A percentile compares a stretch with the other conserved stretches of the same genome.
Evolutionary conservation across 1,284 basidiomycete genomes (phyloP).

Genomic region (Fomitopsis palustris): DNA sequence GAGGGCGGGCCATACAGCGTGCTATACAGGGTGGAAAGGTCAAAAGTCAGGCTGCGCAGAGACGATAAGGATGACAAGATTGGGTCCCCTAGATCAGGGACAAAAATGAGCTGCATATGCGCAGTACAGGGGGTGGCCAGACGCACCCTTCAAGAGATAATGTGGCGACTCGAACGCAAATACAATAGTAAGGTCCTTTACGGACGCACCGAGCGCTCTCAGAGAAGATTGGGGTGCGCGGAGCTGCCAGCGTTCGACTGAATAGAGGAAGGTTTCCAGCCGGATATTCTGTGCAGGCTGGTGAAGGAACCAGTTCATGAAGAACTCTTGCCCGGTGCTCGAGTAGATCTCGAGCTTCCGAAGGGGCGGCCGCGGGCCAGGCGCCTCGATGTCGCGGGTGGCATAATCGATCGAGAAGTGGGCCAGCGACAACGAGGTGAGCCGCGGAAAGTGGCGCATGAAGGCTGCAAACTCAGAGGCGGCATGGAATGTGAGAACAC

Average conservation of each 20-base stretch:
- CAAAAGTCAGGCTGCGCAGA: neutral
- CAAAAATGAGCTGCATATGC: neutral
- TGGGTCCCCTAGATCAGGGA: neutral
- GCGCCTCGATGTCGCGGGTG: neutral
- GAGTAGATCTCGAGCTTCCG: neutral
- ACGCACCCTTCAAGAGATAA: neutral
- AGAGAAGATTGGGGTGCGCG: neutral
- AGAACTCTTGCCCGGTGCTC: neutral
- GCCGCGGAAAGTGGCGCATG: neutral
- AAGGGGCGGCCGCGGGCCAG: neutral
- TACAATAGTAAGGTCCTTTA: neutral
- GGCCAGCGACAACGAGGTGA: neutral
- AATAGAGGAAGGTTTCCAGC: neutral
- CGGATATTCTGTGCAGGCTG: neutral
- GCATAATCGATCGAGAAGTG: neutral
- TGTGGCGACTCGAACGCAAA: slow-evolving; percentile 1
- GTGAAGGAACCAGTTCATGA: slow-evolving; percentile 1
- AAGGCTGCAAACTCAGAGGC: neutral
- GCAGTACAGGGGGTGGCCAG: neutral
- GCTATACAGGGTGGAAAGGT: neutral
- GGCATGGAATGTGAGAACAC: neutral
- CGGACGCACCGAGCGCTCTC: neutral
- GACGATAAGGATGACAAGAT: neutral
- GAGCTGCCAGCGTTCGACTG: neutral
- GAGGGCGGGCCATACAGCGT: slow-evolving; percentile 1